A percentile compares a stretch with the other conserved stretches of the same genome.
Conservation (phyloP, 2,329 filamentous ascomycete species). For the Gyromitra esculenta region DNA sequence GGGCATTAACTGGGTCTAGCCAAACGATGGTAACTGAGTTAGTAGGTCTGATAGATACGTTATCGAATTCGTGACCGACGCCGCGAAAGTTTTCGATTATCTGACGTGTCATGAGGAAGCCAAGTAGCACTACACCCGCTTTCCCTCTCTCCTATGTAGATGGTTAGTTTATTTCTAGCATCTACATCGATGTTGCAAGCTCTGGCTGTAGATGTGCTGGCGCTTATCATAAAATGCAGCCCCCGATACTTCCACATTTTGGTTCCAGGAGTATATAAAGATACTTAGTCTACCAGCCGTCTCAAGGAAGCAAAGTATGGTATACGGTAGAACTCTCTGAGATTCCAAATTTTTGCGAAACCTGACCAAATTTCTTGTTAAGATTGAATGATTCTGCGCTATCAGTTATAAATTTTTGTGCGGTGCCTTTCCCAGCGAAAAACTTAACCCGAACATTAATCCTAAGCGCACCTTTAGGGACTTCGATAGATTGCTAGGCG, state of each 20-base stretch:
- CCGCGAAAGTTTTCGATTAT: constrained; percentile 3
- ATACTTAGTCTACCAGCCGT: constrained; percentile 14
- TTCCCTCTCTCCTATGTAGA: background rate
- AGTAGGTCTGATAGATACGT: constrained; percentile 13
- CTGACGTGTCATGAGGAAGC: background rate
- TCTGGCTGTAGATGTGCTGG: background rate
- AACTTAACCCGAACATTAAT: background rate
- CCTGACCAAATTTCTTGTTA: constrained; percentile 13
- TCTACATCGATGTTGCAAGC: background rate
- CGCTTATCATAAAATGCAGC: constrained; percentile 4
- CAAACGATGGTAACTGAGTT: background rate
- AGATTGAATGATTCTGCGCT: background rate
- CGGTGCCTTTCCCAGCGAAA: background rate
- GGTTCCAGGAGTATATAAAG: background rate
- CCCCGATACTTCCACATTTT: constrained; percentile 2
- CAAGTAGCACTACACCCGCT: constrained; percentile 6
- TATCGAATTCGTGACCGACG: background rate
- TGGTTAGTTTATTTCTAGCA: background rate
- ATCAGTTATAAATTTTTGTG: constrained; percentile 5
- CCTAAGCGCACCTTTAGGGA: background rate
- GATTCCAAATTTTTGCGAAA: background rate
- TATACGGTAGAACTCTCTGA: background rate
- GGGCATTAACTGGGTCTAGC: background rate
- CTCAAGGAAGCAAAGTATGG: background rate
- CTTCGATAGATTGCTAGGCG: background rate